Conservation (phyloP, 331 rosid genomes). For the Arachis monticola region DNA sequence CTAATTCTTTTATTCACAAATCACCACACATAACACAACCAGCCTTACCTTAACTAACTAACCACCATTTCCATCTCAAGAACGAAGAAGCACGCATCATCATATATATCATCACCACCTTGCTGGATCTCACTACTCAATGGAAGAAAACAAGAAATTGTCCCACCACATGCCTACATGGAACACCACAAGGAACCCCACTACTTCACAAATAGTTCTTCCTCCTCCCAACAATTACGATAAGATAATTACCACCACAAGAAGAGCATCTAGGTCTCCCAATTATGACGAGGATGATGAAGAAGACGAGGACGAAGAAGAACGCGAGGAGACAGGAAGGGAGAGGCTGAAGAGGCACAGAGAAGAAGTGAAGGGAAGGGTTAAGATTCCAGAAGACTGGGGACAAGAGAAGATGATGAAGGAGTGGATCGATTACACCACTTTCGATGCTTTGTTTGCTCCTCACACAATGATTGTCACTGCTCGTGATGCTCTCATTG, state of each 20-base stretch:
- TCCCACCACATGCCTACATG: slow-evolving; percentile 20
- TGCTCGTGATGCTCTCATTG: slow-evolving; percentile 73
- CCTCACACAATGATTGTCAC: slow-evolving; percentile 51
- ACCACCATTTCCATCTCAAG: too few species aligned
- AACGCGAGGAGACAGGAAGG: slow-evolving; percentile 33
- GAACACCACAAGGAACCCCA: slow-evolving; percentile 19
- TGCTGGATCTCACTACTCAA: neutral
- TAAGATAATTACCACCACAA: neutral
- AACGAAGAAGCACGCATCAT: too few species aligned
- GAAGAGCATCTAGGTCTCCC: slow-evolving; percentile 2
- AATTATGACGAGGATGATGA: neutral
- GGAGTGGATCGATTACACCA: slow-evolving; percentile 63
- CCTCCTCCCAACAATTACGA: slow-evolving; percentile 30
- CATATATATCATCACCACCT: too few species aligned
- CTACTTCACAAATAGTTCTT: neutral
- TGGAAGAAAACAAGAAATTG: slow-evolving; percentile 42
- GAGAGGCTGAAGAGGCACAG: slow-evolving; percentile 66
- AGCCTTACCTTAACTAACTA: neutral
- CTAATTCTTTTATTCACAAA: neutral
- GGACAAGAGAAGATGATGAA: slow-evolving; percentile 58
- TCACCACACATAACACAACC: neutral
- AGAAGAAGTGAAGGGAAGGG: slow-evolving; percentile 61
- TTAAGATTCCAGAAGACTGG: slow-evolving; percentile 66
- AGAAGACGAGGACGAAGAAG: neutral
- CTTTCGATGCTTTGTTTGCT: slow-evolving; percentile 59